Conservation (phyloP, 2,329 filamentous ascomycete genomes). For the Podosphaera xanthii region DNA sequence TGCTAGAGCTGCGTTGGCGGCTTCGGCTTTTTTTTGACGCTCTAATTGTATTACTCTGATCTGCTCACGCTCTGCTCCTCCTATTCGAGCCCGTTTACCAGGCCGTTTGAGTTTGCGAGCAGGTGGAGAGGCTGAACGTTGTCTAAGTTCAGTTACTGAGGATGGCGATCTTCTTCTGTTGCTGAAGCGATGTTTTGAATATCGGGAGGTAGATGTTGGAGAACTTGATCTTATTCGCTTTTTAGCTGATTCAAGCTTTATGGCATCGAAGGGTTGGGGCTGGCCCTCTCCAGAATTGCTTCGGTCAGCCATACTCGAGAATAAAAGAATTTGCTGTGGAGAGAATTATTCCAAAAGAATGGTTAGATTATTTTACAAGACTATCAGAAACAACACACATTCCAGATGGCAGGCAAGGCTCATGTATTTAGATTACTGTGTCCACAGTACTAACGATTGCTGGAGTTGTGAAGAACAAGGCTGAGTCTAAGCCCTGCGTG, state of each 20-base stretch:
- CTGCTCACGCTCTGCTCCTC: constrained; percentile 41
- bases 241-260: constrained; percentile 20
- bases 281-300: constrained; percentile 15
- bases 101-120: constrained; percentile 48
- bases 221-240: constrained; percentile 20
- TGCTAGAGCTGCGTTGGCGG: constrained; percentile 7
- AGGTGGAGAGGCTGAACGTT: constrained; percentile 13
- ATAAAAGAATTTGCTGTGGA: no score
- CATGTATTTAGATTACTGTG: no score
- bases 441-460: no score
- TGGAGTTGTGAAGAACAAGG: no score
- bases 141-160: constrained; percentile 9
- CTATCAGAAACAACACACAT: no score
- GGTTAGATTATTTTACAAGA: no score
- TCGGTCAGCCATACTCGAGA: constrained; percentile 15
- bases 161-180: constrained; percentile 10
- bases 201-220: constrained; percentile 14
- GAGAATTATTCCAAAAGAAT: no score
- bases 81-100: constrained; percentile 41
- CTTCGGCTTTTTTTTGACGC: constrained; percentile 27
- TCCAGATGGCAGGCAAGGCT: no score
- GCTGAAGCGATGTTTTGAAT: constrained; percentile 7
- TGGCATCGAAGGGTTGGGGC: constrained; percentile 21
- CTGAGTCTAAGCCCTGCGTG: no score
- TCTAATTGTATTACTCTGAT: constrained; percentile 36